A percentile compares a stretch with the other conserved stretches of the same genome.
Evolutionary conservation across 1,284 basidiomycete genomes (phyloP).

Genomic region (Earliella scabrosa): DNA sequence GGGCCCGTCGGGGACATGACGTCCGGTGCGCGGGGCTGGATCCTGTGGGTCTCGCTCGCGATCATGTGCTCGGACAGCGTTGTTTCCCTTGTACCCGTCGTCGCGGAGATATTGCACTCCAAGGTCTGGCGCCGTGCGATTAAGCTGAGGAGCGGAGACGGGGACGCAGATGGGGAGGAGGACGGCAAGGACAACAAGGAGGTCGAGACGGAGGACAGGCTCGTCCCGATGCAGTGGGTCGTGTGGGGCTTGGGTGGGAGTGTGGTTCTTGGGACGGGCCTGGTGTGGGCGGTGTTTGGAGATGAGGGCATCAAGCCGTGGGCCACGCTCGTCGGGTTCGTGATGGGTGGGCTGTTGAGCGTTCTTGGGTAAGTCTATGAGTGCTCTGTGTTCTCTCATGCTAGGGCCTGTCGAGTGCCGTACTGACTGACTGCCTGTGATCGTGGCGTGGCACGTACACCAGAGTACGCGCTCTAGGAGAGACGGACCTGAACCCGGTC

Average conservation of each 20-base stretch:
- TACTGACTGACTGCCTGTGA: neutral
- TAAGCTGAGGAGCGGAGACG: slow-evolving; percentile 9
- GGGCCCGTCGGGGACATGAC: slow-evolving; percentile 87
- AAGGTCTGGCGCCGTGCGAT: slow-evolving; percentile 25
- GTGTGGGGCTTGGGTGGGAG: slow-evolving; percentile 68
- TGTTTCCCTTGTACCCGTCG: slow-evolving; percentile 80
- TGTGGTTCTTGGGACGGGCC: slow-evolving; percentile 69
- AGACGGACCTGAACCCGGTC: slow-evolving; percentile 94
- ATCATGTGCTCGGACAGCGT: slow-evolving; percentile 94
- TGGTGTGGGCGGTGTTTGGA: slow-evolving; percentile 91
- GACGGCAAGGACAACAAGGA: slow-evolving; percentile 61
- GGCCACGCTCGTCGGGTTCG: slow-evolving; percentile 88
- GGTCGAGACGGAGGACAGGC: slow-evolving; percentile 76
- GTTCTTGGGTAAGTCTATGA: slow-evolving; percentile 84
- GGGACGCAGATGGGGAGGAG: slow-evolving; percentile 5
- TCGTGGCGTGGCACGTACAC: slow-evolving; percentile 2
- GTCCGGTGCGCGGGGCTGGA: slow-evolving; percentile 88
- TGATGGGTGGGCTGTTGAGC: slow-evolving; percentile 83
- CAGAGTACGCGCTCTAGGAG: slow-evolving; percentile 89
- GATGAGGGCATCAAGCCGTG: slow-evolving; percentile 91
- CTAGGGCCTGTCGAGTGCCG: too few species aligned
- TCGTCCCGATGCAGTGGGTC: slow-evolving; percentile 85
- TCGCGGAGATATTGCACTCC: slow-evolving; percentile 44
- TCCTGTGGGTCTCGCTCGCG: slow-evolving; percentile 92
- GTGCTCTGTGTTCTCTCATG: too few species aligned